Percentiles rank a stretch among this genome's conserved stretches.
phyloP scores from a whole-genome alignment of 495 filamentous ascomycete species.

The Talaromyces wortmannii region DNA sequence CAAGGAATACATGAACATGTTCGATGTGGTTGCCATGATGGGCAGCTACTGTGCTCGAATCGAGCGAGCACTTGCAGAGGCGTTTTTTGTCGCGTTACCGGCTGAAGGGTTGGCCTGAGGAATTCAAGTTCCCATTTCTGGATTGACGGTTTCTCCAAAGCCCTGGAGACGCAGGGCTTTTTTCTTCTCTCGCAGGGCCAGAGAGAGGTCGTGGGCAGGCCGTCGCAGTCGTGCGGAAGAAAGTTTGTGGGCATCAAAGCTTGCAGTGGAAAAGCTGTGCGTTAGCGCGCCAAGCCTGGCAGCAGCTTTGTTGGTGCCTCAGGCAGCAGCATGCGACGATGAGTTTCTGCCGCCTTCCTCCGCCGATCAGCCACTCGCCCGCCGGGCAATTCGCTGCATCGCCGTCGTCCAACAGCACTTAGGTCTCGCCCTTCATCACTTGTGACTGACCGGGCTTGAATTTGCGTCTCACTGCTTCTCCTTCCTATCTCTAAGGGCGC shows the following conservation, averaged over 20 bases:
- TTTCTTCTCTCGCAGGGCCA: neutral
- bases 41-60: conserved; percentile 15
- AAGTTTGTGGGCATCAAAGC: neutral
- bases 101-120: neutral
- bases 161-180: neutral
- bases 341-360: conserved; percentile 33
- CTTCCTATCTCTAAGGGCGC: too few relatives aligned
- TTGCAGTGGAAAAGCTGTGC: conserved; percentile 1
- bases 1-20: conserved; percentile 96
- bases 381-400: neutral
- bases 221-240: neutral
- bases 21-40: conserved; percentile 93
- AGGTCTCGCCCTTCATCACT: too few relatives aligned
- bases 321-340: conserved; percentile 15
- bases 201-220: neutral
- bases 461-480: too few relatives aligned
- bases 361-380: neutral
- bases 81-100: conserved; percentile 7
- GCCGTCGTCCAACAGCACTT: too few relatives aligned
- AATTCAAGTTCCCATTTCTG: conserved; percentile 6
- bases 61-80: conserved; percentile 10
- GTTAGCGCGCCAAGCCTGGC: neutral
- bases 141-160: neutral
- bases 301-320: neutral
- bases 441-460: too few relatives aligned